These are phyloP conservation scores for Saccharomyces pastorianus DNA, from an alignment of 1,139 yeast genomes.

Conservation along the genomic window DNA sequence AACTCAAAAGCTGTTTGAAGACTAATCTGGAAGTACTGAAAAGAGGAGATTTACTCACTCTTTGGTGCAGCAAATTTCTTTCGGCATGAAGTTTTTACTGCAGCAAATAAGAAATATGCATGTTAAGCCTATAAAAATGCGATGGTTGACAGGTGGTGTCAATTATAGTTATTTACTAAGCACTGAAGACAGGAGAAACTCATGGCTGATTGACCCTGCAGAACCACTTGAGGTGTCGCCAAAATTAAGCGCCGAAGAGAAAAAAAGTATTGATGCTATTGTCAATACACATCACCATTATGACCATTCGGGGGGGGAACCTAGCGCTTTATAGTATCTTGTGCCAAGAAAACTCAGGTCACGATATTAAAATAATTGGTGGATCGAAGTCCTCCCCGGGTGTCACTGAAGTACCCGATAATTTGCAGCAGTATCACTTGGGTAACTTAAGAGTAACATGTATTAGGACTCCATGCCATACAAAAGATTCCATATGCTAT, in stretches of 20 bases:
- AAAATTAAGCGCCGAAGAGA: conserved; percentile 32
- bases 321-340: conserved; percentile 33
- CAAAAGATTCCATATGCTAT: conserved; percentile 91
- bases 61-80: neutral
- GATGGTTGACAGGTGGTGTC: conserved; percentile 85
- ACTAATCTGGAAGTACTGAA: neutral
- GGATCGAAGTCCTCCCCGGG: conserved; percentile 43
- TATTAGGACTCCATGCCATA: conserved; percentile 94
- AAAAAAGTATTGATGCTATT: conserved; percentile 52
- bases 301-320: conserved; percentile 90
- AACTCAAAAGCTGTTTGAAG: neutral
- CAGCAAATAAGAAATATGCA: conserved; percentile 53
- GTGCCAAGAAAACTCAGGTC: conserved; percentile 32
- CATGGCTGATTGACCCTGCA: conserved; percentile 92
- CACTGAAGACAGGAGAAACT: conserved; percentile 56
- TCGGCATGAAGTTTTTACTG: neutral
- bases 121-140: conserved; percentile 74
- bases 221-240: conserved; percentile 55
- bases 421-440: conserved; percentile 31
- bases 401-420: conserved; percentile 29
- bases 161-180: conserved; percentile 77
- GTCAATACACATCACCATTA: conserved; percentile 94
- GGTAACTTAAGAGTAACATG: conserved; percentile 63
- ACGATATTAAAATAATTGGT: conserved; percentile 57
- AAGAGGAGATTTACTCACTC: neutral